Conservation (phyloP, 495 filamentous ascomycete genomes). For the Staphylotrichum longicolle region DNA sequence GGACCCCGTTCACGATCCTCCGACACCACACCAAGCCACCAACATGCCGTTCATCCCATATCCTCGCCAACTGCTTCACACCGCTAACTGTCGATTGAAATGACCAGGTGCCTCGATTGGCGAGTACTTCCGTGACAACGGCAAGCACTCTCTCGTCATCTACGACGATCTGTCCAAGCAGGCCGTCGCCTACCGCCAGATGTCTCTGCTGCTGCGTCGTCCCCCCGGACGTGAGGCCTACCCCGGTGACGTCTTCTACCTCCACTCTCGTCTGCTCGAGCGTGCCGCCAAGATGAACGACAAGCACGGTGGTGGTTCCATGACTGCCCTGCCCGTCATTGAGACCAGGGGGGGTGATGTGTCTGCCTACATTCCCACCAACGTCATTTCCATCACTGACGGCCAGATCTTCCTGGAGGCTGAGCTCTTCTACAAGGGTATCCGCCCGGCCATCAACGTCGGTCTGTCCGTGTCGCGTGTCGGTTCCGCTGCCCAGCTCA, state of each 20-base stretch:
- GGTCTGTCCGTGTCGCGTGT: conserved; percentile 99
- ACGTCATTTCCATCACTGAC: conserved; percentile 99
- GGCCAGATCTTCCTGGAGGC: conserved; percentile 99
- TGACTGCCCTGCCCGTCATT: conserved; percentile 97
- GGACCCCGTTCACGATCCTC: not conserved
- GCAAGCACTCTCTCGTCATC: conserved; percentile 89
- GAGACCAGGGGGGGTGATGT: conserved; percentile 99
- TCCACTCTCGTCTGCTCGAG: conserved; percentile 98
- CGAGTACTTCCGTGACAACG: conserved; percentile 88
- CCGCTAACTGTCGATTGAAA: not conserved
- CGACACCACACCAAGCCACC: not conserved
- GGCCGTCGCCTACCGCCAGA: conserved; percentile 99
- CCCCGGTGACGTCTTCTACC: conserved; percentile 99
- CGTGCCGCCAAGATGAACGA: conserved; percentile 99
- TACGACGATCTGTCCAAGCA: conserved; percentile 99
- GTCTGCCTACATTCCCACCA: conserved; percentile 99
- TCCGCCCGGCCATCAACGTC: conserved; percentile 99
- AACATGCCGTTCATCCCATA: too few relatives aligned
- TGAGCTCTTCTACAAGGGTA: conserved; percentile 99
- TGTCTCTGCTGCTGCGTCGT: conserved; percentile 98
- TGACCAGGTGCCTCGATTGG: conserved; percentile 57
- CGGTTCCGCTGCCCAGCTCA: conserved; percentile 98
- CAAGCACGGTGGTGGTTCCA: conserved; percentile 91
- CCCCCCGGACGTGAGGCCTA: conserved; percentile 99
- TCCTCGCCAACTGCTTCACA: too few relatives aligned